phyloP scores from a whole-genome alignment of 192 early-diverging fungal species.

The Backusella tarrabulga region DNA sequence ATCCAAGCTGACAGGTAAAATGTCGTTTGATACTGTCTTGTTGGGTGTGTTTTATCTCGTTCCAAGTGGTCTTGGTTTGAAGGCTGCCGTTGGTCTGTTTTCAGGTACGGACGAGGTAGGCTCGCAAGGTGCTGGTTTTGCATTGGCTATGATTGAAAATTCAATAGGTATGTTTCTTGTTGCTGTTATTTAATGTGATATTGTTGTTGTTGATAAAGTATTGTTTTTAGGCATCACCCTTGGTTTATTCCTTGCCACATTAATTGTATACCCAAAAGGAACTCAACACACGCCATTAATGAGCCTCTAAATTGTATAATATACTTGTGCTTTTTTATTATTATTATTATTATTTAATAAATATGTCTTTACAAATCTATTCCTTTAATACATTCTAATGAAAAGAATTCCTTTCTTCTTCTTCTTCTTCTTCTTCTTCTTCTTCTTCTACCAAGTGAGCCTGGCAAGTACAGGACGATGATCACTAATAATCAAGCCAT shows the following conservation, averaged over 20 bases:
- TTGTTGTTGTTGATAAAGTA: not conserved
- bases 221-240: slow-evolving; percentile 45
- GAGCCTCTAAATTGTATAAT: not conserved
- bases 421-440: not conserved
- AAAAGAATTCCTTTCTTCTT: not conserved
- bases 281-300: slow-evolving; percentile 43
- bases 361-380: not conserved
- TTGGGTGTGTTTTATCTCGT: slow-evolving; percentile 59
- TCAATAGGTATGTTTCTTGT: slow-evolving; percentile 17
- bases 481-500: slow-evolving; percentile 37
- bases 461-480: slow-evolving; percentile 39
- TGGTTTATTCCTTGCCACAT: slow-evolving; percentile 64
- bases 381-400: too few relatives aligned
- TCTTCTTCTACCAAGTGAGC: slow-evolving; percentile 19
- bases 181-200: not conserved
- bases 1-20: slow-evolving; percentile 64
- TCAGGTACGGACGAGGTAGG: not conserved
- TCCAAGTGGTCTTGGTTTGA: slow-evolving; percentile 28
- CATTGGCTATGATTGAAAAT: slow-evolving; percentile 44
- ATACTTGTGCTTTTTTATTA: not conserved
- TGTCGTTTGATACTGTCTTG: slow-evolving; percentile 81
- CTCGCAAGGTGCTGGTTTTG: slow-evolving; percentile 43
- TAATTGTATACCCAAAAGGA: slow-evolving; percentile 57
- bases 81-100: slow-evolving; percentile 28
- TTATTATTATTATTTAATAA: not conserved